Conservation (phyloP, 2,329 filamentous ascomycete genomes). For the Calonectria hawksworthii region DNA sequence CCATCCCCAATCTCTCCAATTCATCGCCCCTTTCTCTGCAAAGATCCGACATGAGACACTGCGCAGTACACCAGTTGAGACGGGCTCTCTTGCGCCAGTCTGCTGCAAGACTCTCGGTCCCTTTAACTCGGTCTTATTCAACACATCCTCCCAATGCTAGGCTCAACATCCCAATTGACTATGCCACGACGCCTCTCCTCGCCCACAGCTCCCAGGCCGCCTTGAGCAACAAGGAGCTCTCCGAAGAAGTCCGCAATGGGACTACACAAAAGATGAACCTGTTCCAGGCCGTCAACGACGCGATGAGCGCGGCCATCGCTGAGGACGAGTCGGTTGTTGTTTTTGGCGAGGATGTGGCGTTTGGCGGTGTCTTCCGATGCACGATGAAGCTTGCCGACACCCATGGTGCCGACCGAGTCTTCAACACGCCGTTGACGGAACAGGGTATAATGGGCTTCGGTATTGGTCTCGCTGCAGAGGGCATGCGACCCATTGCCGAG, state of each 20-base stretch:
- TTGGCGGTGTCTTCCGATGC: slow-evolving; percentile 96
- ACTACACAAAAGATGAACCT: slow-evolving; percentile 91
- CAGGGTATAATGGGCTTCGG: slow-evolving; percentile 96
- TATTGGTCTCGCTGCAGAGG: slow-evolving; percentile 89
- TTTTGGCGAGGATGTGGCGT: slow-evolving; percentile 97
- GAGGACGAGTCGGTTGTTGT: slow-evolving; percentile 89
- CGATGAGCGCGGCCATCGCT: slow-evolving; percentile 84
- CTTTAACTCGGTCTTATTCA: slow-evolving; percentile 60
- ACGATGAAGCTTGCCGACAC: slow-evolving; percentile 91
- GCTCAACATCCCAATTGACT: slow-evolving; percentile 91
- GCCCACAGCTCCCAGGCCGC: slow-evolving; percentile 83
- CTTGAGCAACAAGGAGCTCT: slow-evolving; percentile 79
- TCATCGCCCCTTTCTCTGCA: slow-evolving; percentile 16
- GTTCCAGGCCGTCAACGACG: slow-evolving; percentile 94
- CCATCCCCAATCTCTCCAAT: slow-evolving; percentile 25
- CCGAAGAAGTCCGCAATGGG: slow-evolving; percentile 73
- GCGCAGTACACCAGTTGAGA: slow-evolving; percentile 48
- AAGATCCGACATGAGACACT: slow-evolving; percentile 50
- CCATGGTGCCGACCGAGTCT: slow-evolving; percentile 90
- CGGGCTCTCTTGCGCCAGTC: slow-evolving; percentile 43
- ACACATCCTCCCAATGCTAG: slow-evolving; percentile 71
- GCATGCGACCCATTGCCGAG: slow-evolving; percentile 93
- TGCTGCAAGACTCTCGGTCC: slow-evolving; percentile 34
- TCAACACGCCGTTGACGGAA: slow-evolving; percentile 95
- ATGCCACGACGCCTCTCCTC: slow-evolving; percentile 83